phyloP scores from a whole-genome alignment of 2,329 filamentous ascomycete genomes.

The Pseudogymnoascus sp. region DNA sequence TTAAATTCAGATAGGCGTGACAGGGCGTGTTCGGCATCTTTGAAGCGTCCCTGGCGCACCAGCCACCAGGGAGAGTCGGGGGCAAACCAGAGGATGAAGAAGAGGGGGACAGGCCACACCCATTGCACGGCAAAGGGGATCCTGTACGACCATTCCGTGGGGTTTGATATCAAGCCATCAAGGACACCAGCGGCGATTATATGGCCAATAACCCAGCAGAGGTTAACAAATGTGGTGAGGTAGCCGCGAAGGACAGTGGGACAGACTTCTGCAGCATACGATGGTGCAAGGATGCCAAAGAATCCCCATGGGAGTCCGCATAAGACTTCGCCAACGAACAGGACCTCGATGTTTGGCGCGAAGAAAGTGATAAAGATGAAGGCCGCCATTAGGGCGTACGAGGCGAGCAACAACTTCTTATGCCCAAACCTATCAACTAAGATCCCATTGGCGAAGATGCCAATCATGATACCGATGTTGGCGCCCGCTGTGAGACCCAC shows the following conservation, averaged over 20 bases:
- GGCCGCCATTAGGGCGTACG: slow-evolving; percentile 36
- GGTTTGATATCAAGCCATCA: neutral
- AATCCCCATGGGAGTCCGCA: slow-evolving; percentile 43
- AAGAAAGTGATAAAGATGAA: slow-evolving; percentile 45
- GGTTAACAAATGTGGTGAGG: slow-evolving; percentile 47
- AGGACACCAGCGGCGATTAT: slow-evolving; percentile 43
- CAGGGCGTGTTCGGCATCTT: slow-evolving; percentile 33
- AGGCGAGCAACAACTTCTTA: slow-evolving; percentile 40
- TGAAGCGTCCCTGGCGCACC: slow-evolving; percentile 34
- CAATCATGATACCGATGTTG: slow-evolving; percentile 33
- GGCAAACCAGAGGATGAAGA: slow-evolving; percentile 36
- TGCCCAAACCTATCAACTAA: slow-evolving; percentile 43
- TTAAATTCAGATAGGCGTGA: slow-evolving; percentile 15
- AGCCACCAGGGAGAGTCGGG: slow-evolving; percentile 43
- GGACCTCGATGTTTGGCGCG: slow-evolving; percentile 36
- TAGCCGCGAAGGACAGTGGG: slow-evolving; percentile 48
- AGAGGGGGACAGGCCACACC: slow-evolving; percentile 40
- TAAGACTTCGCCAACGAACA: slow-evolving; percentile 43
- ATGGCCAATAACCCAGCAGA: slow-evolving; percentile 47
- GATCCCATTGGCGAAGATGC: slow-evolving; percentile 39
- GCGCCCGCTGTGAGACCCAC: slow-evolving; percentile 24
- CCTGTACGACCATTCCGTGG: slow-evolving; percentile 13
- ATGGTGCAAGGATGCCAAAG: slow-evolving; percentile 35
- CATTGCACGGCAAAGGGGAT: slow-evolving; percentile 25
- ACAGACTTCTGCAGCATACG: slow-evolving; percentile 42